Evolutionary conservation across 306 rosid genomes (phyloP).

Genomic region (Fragaria ananassa): DNA sequence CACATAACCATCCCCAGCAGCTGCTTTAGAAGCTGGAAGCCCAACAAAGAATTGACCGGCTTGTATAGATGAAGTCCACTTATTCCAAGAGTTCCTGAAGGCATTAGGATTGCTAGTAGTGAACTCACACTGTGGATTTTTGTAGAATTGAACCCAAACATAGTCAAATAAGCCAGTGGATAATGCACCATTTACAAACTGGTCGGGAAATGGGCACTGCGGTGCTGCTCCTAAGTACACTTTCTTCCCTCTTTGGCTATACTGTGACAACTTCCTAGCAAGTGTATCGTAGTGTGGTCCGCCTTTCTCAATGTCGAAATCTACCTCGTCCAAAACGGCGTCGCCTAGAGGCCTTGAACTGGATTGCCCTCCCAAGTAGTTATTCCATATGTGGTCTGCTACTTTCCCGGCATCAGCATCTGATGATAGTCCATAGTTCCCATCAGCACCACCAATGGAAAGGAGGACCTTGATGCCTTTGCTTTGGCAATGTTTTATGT

Average conservation of each 20-base stretch:
- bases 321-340: constrained; percentile 32
- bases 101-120: constrained; percentile 2
- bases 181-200: constrained; percentile 1
- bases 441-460: constrained; percentile 29
- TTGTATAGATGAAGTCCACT: constrained; percentile 23
- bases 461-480: constrained; percentile 41
- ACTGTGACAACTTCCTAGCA: constrained; percentile 21
- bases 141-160: constrained; percentile 39
- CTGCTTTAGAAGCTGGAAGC: constrained; percentile 20
- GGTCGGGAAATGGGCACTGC: constrained; percentile 30
- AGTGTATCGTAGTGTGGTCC: constrained; percentile 9
- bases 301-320: constrained; percentile 35
- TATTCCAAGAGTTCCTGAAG: constrained; percentile 22
- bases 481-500: constrained; percentile 18
- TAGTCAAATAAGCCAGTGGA: constrained; percentile 5
- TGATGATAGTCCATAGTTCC: constrained; percentile 26
- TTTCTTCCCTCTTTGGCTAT: constrained; percentile 9
- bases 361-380: constrained; percentile 38
- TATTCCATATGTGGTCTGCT: constrained; percentile 38
- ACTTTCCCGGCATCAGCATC: constrained; percentile 10
- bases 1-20: constrained; percentile 20
- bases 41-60: constrained; percentile 24
- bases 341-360: constrained; percentile 31
- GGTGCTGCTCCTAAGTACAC: constrained; percentile 38
- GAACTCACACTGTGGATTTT: constrained; percentile 20